phyloP scores from a whole-genome alignment of 805 yeast species.

The Starmera dryadoides region DNA sequence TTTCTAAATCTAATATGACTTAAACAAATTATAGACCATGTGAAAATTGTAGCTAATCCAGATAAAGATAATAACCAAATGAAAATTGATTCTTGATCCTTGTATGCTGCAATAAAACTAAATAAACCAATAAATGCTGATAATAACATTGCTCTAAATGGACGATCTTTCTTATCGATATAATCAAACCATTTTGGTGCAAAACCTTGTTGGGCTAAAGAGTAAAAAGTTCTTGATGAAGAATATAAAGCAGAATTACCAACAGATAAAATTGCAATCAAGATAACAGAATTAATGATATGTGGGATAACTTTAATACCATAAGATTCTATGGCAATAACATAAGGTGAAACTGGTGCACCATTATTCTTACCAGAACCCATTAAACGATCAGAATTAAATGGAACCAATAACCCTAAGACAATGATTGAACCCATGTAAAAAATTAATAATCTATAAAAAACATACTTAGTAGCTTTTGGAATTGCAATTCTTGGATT shows the following conservation, averaged over 20 bases:
- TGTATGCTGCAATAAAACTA: conserved; percentile 57
- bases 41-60: conserved; percentile 54
- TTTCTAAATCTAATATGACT: conserved; percentile 50
- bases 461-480: conserved; percentile 46
- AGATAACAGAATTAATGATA: conserved; percentile 56
- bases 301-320: conserved; percentile 54
- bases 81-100: conserved; percentile 50
- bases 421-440: conserved; percentile 40
- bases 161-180: conserved; percentile 53
- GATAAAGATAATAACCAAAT: conserved; percentile 58
- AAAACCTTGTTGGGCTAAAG: conserved; percentile 51
- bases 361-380: conserved; percentile 28
- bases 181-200: conserved; percentile 48
- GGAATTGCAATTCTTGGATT: conserved; percentile 52
- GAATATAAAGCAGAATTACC: conserved; percentile 53
- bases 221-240: conserved; percentile 41
- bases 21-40: conserved; percentile 52
- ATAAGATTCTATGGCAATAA: conserved; percentile 49
- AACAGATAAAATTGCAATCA: conserved; percentile 51
- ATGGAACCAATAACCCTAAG: conserved; percentile 50
- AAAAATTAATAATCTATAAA: conserved; percentile 46
- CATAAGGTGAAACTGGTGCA: conserved; percentile 62
- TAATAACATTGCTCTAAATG: conserved; percentile 42
- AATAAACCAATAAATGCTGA: conserved; percentile 49
- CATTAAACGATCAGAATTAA: conserved; percentile 31